Evolutionary conservation across 805 yeast genomes (phyloP).

Genomic region (Kockiozyma suomiensis): DNA sequence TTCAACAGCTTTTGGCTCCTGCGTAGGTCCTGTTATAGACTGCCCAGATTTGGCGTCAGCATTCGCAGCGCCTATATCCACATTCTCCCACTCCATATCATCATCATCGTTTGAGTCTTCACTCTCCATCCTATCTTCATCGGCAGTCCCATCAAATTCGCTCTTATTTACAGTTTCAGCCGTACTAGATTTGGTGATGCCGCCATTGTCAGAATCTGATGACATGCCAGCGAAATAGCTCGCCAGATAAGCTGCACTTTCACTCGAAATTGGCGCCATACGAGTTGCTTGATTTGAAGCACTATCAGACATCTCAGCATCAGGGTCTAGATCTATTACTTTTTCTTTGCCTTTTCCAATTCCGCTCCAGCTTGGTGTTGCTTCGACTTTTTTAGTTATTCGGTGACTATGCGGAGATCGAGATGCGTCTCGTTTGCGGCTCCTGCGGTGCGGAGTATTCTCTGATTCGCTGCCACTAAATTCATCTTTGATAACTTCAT

Average conservation of each 20-base stretch:
- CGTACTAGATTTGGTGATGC: background rate
- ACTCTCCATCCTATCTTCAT: background rate
- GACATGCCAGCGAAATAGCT: conserved; percentile 18
- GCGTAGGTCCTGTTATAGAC: background rate
- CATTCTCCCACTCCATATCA: conserved; percentile 29
- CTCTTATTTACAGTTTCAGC: background rate
- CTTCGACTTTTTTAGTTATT: background rate
- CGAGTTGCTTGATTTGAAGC: background rate
- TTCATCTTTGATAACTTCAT: conserved; percentile 17
- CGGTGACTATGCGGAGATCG: background rate
- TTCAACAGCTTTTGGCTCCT: conserved; percentile 24
- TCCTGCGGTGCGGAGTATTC: background rate
- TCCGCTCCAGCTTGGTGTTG: conserved; percentile 3
- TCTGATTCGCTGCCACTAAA: background rate
- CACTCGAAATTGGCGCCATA: conserved; percentile 5
- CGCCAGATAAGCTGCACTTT: conserved; percentile 8
- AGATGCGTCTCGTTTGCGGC: background rate
- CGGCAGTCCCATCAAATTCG: background rate
- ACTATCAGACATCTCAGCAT: background rate
- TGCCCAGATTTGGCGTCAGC: background rate
- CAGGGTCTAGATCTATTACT: conserved; percentile 15
- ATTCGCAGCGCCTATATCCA: conserved; percentile 18
- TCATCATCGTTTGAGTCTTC: conserved; percentile 11
- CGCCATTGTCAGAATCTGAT: conserved; percentile 5
- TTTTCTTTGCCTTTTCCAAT: conserved; percentile 17